Evolutionary conservation across 108 stramenopile species (phyloP).

Genomic region (Cyclotella cryptica): DNA sequence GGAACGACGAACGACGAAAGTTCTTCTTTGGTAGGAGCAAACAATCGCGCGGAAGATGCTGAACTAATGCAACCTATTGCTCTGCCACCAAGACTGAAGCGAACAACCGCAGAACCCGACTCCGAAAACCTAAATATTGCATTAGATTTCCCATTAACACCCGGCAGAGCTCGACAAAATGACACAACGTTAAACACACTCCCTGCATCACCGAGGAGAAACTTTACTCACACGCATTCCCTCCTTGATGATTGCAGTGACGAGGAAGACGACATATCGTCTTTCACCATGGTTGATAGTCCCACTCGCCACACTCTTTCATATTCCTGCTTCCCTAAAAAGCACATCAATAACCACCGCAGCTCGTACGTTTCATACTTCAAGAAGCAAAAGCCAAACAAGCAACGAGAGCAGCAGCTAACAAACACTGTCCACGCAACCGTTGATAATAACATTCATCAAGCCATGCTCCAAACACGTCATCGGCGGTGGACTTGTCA

Average conservation of each 20-base stretch:
- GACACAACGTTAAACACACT: not conserved
- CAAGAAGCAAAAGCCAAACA: constrained; percentile 25
- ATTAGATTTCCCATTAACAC: constrained; percentile 1
- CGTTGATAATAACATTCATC: constrained; percentile 47
- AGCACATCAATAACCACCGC: not conserved
- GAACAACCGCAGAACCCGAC: constrained; percentile 3
- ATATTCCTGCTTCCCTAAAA: constrained; percentile 35
- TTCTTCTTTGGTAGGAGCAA: not conserved
- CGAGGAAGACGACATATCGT: constrained; percentile 45
- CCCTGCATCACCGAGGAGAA: constrained; percentile 20
- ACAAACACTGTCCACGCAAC: constrained; percentile 4
- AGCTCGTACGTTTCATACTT: constrained; percentile 19
- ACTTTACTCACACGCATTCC: constrained; percentile 40
- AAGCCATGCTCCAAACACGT: constrained; percentile 40
- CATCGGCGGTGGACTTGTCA: constrained; percentile 56
- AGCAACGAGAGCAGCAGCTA: not conserved
- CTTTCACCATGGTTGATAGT: constrained; percentile 38
- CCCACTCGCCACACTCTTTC: constrained; percentile 28
- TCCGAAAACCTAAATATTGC: not conserved
- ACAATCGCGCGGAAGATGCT: not conserved
- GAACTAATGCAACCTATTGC: constrained; percentile 1
- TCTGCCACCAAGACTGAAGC: constrained; percentile 6
- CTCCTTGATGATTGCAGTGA: constrained; percentile 58
- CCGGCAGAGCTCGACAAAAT: not conserved
- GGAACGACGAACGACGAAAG: not conserved